These are phyloP conservation scores for Stachybotrys chartarum DNA, from an alignment of 2,329 filamentous ascomycete species.

Conservation along the genomic window DNA sequence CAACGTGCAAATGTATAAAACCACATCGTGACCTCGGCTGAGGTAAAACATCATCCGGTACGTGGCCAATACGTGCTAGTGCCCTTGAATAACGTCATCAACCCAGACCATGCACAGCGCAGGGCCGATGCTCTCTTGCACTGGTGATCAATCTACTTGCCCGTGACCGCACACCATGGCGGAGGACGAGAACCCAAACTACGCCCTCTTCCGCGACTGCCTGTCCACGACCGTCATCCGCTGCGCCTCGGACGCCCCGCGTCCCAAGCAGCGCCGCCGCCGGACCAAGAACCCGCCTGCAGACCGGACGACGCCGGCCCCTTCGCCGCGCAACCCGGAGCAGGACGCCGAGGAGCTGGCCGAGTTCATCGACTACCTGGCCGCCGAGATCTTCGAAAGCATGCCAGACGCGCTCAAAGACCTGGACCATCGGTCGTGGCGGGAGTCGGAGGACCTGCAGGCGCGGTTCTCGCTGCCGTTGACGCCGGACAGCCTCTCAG, in stretches of 20 bases:
- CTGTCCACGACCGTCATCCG: conserved; percentile 63
- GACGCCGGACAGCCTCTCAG: conserved; percentile 42
- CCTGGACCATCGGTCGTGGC: conserved; percentile 51
- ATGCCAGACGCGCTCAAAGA: conserved; percentile 55
- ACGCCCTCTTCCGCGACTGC: conserved; percentile 64
- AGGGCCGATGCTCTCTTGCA: too few species aligned
- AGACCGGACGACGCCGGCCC: conserved; percentile 7
- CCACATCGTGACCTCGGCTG: too few species aligned
- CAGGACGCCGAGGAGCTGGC: conserved; percentile 58
- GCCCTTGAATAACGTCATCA: too few species aligned
- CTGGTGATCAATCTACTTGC: too few species aligned
- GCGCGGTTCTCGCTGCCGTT: conserved; percentile 51
- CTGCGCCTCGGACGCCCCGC: conserved; percentile 38
- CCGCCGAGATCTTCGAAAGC: conserved; percentile 57
- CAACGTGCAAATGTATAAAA: too few species aligned
- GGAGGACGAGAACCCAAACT: conserved; percentile 19
- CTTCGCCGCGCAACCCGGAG: neutral
- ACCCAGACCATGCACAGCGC: too few species aligned
- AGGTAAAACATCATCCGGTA: too few species aligned
- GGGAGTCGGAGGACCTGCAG: conserved; percentile 34
- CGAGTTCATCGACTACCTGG: conserved; percentile 78
- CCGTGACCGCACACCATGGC: too few species aligned
- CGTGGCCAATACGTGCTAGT: too few species aligned
- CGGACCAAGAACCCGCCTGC: conserved; percentile 13
- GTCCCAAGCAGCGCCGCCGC: conserved; percentile 34